phyloP scores from a whole-genome alignment of 441 rosid genomes.

The Corymbia calophylla region DNA sequence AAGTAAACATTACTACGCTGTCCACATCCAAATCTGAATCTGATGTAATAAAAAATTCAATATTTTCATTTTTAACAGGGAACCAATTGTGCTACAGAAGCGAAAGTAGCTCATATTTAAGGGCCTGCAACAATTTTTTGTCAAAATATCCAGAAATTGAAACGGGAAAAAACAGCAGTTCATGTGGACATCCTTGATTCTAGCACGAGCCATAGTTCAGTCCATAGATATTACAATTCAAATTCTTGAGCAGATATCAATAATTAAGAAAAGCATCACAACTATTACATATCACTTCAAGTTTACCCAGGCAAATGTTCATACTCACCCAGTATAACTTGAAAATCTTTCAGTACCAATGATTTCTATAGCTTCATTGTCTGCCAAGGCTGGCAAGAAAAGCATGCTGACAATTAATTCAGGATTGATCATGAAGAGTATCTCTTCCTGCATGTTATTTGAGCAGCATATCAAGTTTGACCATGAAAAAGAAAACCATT shows the following conservation, averaged over 20 bases:
- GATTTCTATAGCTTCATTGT: slow-evolving; percentile 83
- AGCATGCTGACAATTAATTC: slow-evolving; percentile 90
- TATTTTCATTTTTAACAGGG: not conserved
- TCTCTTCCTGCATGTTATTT: slow-evolving; percentile 65
- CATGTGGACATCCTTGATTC: not conserved
- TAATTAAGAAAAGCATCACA: not conserved
- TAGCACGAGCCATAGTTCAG: not conserved
- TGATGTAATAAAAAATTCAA: not conserved
- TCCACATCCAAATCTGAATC: not conserved
- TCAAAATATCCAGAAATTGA: not conserved
- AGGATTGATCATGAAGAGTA: slow-evolving; percentile 94
- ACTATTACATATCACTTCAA: not conserved
- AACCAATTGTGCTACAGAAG: not conserved
- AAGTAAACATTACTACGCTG: not conserved
- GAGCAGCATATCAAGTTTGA: not conserved
- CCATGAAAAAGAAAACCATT: not conserved
- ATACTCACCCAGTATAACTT: slow-evolving; percentile 68
- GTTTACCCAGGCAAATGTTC: not conserved
- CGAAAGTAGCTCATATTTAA: not conserved
- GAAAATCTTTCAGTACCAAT: slow-evolving; percentile 87
- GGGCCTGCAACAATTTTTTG: not conserved
- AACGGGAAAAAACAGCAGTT: not conserved
- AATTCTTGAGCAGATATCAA: not conserved
- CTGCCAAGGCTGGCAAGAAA: slow-evolving; percentile 84
- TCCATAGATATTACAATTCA: not conserved